Percentiles rank a stretch among this genome's conserved stretches.
Conservation (phyloP, 306 rosid species). For the Medicago truncatula region MtrunA17r5.0-ANR NC_053046.1:646001-646500, state of each 20-base stretch:
- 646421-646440: slow-evolving; percentile 17
- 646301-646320: slow-evolving; percentile 17
- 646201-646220: slow-evolving; percentile 9
- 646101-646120: slow-evolving; percentile 95
- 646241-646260: background rate
- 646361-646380: slow-evolving; percentile 23
- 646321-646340: slow-evolving; percentile 15
- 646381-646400: slow-evolving; percentile 20
- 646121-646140: slow-evolving; percentile 95
- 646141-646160: slow-evolving; percentile 59
- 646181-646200: slow-evolving; percentile 19
- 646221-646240: slow-evolving; percentile 24
- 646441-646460: slow-evolving; percentile 15
- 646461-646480: slow-evolving; percentile 26
- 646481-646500: background rate
- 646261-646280: slow-evolving; percentile 26
- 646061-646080: slow-evolving; percentile 68
- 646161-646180: slow-evolving; percentile 41
- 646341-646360: slow-evolving; percentile 15
- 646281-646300: background rate
- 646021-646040: slow-evolving; percentile 40
- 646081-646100: slow-evolving; percentile 92
- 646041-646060: slow-evolving; percentile 46
- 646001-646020: slow-evolving; percentile 29
- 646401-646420: slow-evolving; percentile 4